A percentile compares a stretch with the other conserved stretches of the same genome.
phyloP scores from a whole-genome alignment of 306 rosid genomes.

The Benincasa hispida region DNA sequence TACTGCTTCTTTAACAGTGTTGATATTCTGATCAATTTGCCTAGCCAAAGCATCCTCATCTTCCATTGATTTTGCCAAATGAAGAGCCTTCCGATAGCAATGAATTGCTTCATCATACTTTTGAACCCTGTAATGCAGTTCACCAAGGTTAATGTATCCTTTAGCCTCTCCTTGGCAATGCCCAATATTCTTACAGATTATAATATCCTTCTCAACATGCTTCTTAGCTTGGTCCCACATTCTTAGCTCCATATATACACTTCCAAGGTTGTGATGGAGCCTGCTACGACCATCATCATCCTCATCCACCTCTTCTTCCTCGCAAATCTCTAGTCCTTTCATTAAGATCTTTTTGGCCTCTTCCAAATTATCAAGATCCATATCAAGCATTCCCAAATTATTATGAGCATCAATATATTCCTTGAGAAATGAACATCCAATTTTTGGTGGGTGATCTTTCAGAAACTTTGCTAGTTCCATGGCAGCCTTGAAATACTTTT shows the following conservation, averaged over 20 bases:
- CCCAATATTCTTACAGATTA: conserved; percentile 57
- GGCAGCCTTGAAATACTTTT: conserved; percentile 59
- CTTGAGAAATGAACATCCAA: conserved; percentile 33
- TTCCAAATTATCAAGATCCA: conserved; percentile 65
- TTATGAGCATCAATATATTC: conserved; percentile 82
- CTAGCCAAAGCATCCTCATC: conserved; percentile 60
- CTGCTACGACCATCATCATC: conserved; percentile 62
- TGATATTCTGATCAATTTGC: conserved; percentile 56
- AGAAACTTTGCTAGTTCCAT: conserved; percentile 57
- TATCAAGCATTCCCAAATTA: conserved; percentile 79
- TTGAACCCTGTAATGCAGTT: conserved; percentile 57
- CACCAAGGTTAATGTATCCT: conserved; percentile 76
- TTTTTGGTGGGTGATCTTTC: conserved; percentile 45
- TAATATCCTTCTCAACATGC: conserved; percentile 54
- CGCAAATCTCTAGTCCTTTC: conserved; percentile 52
- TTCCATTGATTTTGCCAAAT: conserved; percentile 55
- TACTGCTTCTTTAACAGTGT: conserved; percentile 29
- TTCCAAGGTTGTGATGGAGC: conserved; percentile 88
- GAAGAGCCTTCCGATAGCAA: conserved; percentile 49
- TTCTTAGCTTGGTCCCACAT: conserved; percentile 53
- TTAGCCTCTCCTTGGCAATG: conserved; percentile 88
- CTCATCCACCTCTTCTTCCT: conserved; percentile 66
- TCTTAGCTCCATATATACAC: conserved; percentile 62
- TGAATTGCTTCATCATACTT: conserved; percentile 52
- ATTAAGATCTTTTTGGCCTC: conserved; percentile 45